Evolutionary conservation across 164 flowering plant species (phyloP), one percentile per base, ranked within the genome.

Genomic region (Umbellularia californica): DNA sequence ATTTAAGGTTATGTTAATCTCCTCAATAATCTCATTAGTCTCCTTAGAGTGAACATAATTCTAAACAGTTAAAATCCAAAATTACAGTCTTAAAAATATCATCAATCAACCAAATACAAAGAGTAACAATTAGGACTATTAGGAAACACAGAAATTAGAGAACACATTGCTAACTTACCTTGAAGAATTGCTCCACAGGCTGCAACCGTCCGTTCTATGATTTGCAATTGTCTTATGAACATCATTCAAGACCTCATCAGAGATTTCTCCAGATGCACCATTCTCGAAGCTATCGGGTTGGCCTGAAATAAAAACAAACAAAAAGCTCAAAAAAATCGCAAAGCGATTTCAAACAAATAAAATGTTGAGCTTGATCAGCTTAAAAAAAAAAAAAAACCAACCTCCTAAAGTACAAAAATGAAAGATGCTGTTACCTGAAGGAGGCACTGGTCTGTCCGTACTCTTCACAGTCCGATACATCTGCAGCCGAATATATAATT

Each of bases 401-500:
- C n/a, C n/a, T 5, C 22, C 6, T 19, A n/a, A 19, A 58, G 15
- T 22, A 23, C 6, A 64, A 22, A 64, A 24, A 60, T 19, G 23
- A 23, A 60, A 64, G 12, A 64, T 64, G 67, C 15, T 64, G n/a
- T 65, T 74, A 95, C 99, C 99, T 72, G 99, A 90, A 78, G 93
- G 84, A 76, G 90, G 90, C 13, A 95, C 91, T 33, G 95, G 89
- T 83, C 88, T 87, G 74, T 95, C 99, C 1, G 99, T 95, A 1
- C 97, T 92, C 86, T 93, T 95, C 65, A 95, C 94, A 0, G 99
- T 95, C 70, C 99, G 82, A 84, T 95, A 95, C 99, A 95, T 95
- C 99, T 95, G 84, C 78, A 79, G 70, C 20, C 35, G 50, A 27
- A 72, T n/a, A n/a, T 20, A 35, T 24, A 50, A 58, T 69, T 20